Evolutionary conservation across 2,329 filamentous ascomycete genomes (phyloP), one percentile per base, ranked within the genome.

Genomic region (Stagonosporopsis rhizophila): DNA sequence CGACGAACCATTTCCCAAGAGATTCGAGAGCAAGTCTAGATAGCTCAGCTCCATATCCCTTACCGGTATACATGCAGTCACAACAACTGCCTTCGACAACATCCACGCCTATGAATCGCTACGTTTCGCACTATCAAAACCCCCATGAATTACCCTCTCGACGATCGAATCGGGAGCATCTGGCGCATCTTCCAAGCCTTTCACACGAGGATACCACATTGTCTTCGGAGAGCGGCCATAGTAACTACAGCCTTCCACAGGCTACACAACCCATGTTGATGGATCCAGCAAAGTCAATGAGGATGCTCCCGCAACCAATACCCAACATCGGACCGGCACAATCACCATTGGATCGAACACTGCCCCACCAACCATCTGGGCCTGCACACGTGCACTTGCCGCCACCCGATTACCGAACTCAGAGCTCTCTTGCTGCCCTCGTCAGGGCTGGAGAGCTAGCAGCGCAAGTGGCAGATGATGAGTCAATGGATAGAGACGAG

Each of bases 201-300:
- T 68, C 68, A n/a, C 75, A 73, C 34, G 74, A 77, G 45, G 75
- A 78, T 37, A 77, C 75, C 3, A 76, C 71, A 0, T 51, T 75
- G 35, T 78, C 76, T n/a, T 77, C 75, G 1, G 73, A 77, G 45
- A 76, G 74, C 35, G 65, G 68, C 4, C 65, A 69, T 19, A 70
- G 62, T 45, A 61, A 59, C 6, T 65, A 65, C 37, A 64, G 60
- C 22, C 48, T 59, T n/a, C 51, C 59, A 11, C 49, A 55, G 12
- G 35, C 57, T 20, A 52, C 48, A 37, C 52, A 64, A 15, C 45
- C 55, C 4, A 51, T 70, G 23, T 70, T 68, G 19, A 44, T 69
- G 23, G 75, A 77, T 52, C 59, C 67, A 14, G 52, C 60, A 3
- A 77, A 77, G 55, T 68, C 71, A 4, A 66, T 68, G 51, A 72